phyloP scores from a whole-genome alignment of 1,284 basidiomycete genomes.

The Vanrija sp. region DNA sequence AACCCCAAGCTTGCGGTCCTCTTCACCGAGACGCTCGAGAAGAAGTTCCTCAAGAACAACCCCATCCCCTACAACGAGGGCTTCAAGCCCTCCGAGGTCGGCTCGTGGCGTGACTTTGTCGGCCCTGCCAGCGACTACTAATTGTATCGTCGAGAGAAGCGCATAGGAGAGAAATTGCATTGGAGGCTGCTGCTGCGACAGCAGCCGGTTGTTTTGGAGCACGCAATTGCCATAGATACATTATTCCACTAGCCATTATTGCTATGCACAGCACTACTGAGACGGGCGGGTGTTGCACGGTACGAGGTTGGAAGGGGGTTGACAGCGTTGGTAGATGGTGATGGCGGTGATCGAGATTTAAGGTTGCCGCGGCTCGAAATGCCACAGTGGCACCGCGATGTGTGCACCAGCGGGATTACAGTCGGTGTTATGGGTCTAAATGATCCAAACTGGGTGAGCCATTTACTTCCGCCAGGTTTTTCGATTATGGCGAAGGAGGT shows the following conservation, averaged over 20 bases:
- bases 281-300: not conserved
- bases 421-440: no score
- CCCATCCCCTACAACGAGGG: conserved; percentile 82
- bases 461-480: no score
- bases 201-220: not conserved
- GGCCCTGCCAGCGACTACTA: conserved; percentile 49
- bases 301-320: no score
- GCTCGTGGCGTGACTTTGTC: conserved; percentile 84
- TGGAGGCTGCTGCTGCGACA: no score
- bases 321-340: not conserved
- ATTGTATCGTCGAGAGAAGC: not conserved
- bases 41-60: conserved; percentile 82
- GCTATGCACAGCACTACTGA: conserved; percentile 14
- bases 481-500: no score
- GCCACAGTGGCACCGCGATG: no score
- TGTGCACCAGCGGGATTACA: no score
- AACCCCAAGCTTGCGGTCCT: conserved; percentile 84
- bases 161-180: no score
- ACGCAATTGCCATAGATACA: conserved; percentile 10
- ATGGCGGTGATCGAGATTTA: no score
- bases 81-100: conserved; percentile 86
- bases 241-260: conserved; percentile 2
- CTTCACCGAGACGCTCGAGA: conserved; percentile 83
- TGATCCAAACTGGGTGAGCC: no score
- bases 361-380: no score